Evolutionary conservation across 2,329 filamentous ascomycete species (phyloP).

Genomic region (Alternaria panax): DNA sequence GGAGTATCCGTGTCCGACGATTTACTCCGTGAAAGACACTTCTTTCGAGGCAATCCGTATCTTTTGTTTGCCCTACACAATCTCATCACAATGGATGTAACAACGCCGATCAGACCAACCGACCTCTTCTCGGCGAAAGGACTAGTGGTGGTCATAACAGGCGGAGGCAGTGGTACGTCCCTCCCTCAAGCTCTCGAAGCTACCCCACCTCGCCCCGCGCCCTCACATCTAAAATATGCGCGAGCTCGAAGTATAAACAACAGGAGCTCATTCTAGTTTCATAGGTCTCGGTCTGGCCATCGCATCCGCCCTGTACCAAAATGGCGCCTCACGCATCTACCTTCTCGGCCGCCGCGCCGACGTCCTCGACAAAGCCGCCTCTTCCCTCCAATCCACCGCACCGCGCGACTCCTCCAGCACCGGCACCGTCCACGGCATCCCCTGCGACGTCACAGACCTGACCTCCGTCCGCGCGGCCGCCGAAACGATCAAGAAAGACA

Average conservation of each 20-base stretch:
- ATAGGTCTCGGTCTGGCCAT: constrained; percentile 52
- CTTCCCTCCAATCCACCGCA: constrained; percentile 37
- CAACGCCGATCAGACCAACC: constrained; percentile 42
- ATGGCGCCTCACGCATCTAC: constrained; percentile 54
- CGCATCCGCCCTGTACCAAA: constrained; percentile 52
- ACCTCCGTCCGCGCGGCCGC: constrained; percentile 53
- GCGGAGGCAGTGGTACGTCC: constrained; percentile 51
- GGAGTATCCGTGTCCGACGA: constrained; percentile 18
- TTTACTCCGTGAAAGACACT: constrained; percentile 5
- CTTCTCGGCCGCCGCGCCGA: constrained; percentile 55
- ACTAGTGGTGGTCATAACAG: constrained; percentile 52
- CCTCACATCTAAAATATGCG: background rate
- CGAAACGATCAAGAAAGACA: constrained; percentile 52
- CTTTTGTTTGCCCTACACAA: background rate
- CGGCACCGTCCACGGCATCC: constrained; percentile 49
- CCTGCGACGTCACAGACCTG: constrained; percentile 54
- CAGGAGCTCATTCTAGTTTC: constrained; percentile 10
- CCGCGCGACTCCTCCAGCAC: constrained; percentile 35
- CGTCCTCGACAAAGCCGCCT: constrained; percentile 52
- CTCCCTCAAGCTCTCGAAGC: constrained; percentile 20
- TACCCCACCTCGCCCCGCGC: constrained; percentile 40
- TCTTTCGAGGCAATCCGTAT: background rate
- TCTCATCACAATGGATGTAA: constrained; percentile 43
- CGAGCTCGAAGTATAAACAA: background rate
- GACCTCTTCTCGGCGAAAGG: constrained; percentile 52